Evolutionary conservation across 2,329 filamentous ascomycete species (phyloP).

Genomic region (Exophiala phaeomuriformis): DNA sequence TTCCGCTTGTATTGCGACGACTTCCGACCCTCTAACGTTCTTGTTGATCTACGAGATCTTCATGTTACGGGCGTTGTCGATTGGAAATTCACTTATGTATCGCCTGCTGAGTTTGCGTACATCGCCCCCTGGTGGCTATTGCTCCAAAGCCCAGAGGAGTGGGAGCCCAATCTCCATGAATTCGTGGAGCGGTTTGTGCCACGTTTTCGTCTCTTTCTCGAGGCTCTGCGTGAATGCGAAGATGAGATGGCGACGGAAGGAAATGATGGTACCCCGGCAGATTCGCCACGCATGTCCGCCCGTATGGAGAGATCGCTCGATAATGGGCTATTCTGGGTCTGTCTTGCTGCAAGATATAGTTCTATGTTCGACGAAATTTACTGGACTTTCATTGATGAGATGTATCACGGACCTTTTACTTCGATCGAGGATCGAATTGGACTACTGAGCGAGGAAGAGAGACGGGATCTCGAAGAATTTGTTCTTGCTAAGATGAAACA

Average conservation of each 20-base stretch:
- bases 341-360: slow-evolving; percentile 5
- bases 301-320: not conserved
- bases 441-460: too few species aligned
- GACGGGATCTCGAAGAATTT: too few species aligned
- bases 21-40: slow-evolving; percentile 24
- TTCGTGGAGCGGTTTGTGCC: slow-evolving; percentile 27
- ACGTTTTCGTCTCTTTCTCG: slow-evolving; percentile 27
- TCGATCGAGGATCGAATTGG: too few species aligned
- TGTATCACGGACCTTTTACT: not conserved
- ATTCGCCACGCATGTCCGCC: not conserved
- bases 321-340: slow-evolving; percentile 3
- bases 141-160: slow-evolving; percentile 28
- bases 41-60: slow-evolving; percentile 30
- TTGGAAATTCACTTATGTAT: slow-evolving; percentile 21
- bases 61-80: slow-evolving; percentile 32
- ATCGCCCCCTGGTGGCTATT: slow-evolving; percentile 28
- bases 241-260: slow-evolving; percentile 2
- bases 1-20: slow-evolving; percentile 28
- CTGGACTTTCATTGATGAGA: slow-evolving; percentile 4
- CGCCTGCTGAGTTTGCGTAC: slow-evolving; percentile 26
- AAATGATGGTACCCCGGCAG: not conserved
- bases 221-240: slow-evolving; percentile 27
- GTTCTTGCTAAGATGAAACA: too few species aligned
- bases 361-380: slow-evolving; percentile 8
- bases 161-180: slow-evolving; percentile 27